Percentiles rank a stretch among this genome's conserved stretches.
Evolutionary conservation across 345 rosid genomes (phyloP).

Genomic region (Citrus australasica): DNA sequence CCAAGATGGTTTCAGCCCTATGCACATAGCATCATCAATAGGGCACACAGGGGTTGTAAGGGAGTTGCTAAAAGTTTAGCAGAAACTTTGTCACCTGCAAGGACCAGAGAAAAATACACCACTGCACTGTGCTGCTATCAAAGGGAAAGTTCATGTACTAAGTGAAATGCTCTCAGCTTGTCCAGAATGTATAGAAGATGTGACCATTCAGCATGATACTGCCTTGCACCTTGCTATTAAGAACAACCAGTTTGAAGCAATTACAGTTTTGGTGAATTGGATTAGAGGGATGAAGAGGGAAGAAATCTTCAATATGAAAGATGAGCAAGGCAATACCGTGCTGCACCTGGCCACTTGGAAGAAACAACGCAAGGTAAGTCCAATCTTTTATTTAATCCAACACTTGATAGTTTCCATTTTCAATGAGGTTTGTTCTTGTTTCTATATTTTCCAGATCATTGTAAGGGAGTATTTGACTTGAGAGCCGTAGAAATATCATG

Average conservation of each 20-base stretch:
- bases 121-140: conserved; percentile 32
- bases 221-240: conserved; percentile 45
- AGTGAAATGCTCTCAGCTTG: conserved; percentile 34
- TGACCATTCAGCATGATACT: conserved; percentile 37
- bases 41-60: conserved; percentile 33
- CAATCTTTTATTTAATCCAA: background rate
- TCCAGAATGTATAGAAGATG: conserved; percentile 34
- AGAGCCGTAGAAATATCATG: background rate
- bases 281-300: conserved; percentile 21
- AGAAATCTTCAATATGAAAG: conserved; percentile 30
- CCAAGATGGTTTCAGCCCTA: conserved; percentile 34
- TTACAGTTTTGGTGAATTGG: conserved; percentile 30
- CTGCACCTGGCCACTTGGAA: conserved; percentile 48
- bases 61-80: conserved; percentile 30
- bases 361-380: conserved; percentile 35
- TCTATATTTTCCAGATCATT: background rate
- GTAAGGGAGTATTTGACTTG: background rate
- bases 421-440: no score
- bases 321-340: conserved; percentile 38
- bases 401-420: background rate
- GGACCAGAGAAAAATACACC: conserved; percentile 42
- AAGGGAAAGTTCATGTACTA: conserved; percentile 33
- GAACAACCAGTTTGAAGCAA: conserved; percentile 25
- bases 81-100: conserved; percentile 27
- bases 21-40: conserved; percentile 42